Conservation (phyloP, 345 rosid genomes). For the Eucalyptus erythrocorys region DNA sequence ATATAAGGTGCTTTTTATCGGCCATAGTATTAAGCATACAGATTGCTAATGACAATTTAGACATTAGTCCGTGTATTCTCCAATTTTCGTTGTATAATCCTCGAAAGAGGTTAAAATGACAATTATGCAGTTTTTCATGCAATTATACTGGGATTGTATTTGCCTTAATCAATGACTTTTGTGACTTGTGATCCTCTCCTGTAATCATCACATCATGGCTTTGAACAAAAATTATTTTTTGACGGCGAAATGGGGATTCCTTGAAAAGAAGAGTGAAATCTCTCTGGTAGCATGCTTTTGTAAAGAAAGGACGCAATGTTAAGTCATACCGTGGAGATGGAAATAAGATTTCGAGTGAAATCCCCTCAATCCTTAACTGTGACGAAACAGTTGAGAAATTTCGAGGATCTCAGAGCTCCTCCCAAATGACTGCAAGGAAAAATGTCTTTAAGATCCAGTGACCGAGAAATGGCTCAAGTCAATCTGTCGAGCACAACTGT, state of each 20-base stretch:
- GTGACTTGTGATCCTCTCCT: not conserved
- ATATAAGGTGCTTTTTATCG: not conserved
- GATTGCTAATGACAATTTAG: not conserved
- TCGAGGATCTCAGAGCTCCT: no score
- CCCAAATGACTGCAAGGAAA: no score
- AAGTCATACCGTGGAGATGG: not conserved
- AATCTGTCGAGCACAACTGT: not conserved
- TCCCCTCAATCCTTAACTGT: not conserved
- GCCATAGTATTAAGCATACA: not conserved
- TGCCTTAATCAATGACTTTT: not conserved
- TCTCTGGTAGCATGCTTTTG: not conserved
- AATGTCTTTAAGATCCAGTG: not conserved
- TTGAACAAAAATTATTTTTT: not conserved
- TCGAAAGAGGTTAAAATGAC: not conserved
- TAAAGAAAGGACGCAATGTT: not conserved
- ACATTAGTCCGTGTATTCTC: not conserved
- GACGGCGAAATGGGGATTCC: not conserved
- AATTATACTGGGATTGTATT: not conserved
- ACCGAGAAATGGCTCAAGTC: not conserved
- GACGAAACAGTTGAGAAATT: not conserved
- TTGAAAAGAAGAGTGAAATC: not conserved
- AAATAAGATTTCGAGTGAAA: not conserved
- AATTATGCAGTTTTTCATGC: not conserved
- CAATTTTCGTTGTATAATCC: not conserved
- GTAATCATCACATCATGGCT: not conserved